Percentiles rank a stretch among this genome's conserved stretches.
Evolutionary conservation across 192 early-diverging fungal genomes (phyloP).

Genomic region (Backusella liffmaniae): DNA sequence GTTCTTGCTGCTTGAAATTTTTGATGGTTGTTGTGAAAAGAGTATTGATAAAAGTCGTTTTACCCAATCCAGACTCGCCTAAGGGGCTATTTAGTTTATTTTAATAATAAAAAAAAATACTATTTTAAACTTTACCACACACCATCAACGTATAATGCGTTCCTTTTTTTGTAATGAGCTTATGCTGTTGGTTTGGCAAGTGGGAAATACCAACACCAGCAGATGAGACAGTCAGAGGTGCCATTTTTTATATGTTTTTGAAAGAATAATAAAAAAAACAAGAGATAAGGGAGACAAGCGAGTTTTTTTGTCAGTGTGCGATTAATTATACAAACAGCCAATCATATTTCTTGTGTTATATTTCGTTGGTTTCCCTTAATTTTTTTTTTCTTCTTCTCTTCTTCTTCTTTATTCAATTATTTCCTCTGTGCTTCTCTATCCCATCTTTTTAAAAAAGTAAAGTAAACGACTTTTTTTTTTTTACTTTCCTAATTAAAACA

Average conservation of each 20-base stretch:
- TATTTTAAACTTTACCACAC: constrained; percentile 65
- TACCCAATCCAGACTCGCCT: constrained; percentile 96
- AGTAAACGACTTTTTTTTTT: neutral
- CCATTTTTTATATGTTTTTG: neutral
- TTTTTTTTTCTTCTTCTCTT: neutral
- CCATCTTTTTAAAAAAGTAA: neutral
- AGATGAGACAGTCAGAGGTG: constrained; percentile 4
- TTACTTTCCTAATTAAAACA: neutral
- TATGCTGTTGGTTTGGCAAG: constrained; percentile 92
- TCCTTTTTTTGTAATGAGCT: constrained; percentile 87
- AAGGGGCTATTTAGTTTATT: neutral
- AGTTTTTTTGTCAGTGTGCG: neutral
- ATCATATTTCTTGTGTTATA: neutral
- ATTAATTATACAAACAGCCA: neutral
- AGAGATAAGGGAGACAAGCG: neutral
- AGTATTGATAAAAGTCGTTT: constrained; percentile 97
- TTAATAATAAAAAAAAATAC: neutral
- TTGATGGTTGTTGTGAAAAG: constrained; percentile 81
- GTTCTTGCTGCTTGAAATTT: constrained; percentile 27
- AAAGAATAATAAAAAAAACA: neutral
- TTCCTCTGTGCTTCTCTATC: too few species aligned
- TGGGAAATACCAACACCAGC: constrained; percentile 80
- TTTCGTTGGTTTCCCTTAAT: neutral
- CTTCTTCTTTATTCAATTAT: neutral
- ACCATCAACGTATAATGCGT: constrained; percentile 97